phyloP scores from a whole-genome alignment of 495 filamentous ascomycete genomes.

The Podospora tetraspora region DNA sequence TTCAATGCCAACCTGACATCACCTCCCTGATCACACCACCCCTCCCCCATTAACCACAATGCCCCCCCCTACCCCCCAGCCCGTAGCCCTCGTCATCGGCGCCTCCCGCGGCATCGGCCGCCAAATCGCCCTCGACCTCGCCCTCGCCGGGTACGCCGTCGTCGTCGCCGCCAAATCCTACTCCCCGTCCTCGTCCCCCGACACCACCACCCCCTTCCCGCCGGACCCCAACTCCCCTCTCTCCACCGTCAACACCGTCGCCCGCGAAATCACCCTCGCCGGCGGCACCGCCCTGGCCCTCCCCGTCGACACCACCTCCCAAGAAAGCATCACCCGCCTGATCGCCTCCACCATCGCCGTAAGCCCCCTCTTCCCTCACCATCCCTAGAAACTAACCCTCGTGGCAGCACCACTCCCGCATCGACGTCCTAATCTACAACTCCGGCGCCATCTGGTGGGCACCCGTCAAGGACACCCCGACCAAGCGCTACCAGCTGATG shows the following conservation, averaged over 20 bases:
- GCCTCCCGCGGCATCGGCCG: constrained; percentile 75
- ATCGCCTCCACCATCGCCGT: constrained; percentile 56
- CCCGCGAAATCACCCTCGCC: constrained; percentile 65
- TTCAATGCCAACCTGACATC: neutral
- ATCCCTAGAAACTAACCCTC: neutral
- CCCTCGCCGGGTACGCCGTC: constrained; percentile 66
- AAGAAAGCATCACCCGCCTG: constrained; percentile 55
- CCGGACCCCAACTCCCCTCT: constrained; percentile 73
- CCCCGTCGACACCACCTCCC: constrained; percentile 64
- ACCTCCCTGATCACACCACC: neutral
- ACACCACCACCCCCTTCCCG: constrained; percentile 55
- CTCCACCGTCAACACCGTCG: constrained; percentile 82
- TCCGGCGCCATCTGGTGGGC: constrained; percentile 86
- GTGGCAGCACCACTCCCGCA: constrained; percentile 47
- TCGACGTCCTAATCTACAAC: constrained; percentile 79
- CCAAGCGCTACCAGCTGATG: constrained; percentile 77
- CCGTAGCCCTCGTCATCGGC: constrained; percentile 65
- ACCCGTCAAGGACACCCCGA: constrained; percentile 64
- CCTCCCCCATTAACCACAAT: neutral
- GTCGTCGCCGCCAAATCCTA: constrained; percentile 17
- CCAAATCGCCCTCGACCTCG: constrained; percentile 71
- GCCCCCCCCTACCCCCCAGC: constrained; percentile 16
- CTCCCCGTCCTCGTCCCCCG: neutral
- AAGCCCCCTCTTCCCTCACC: neutral
- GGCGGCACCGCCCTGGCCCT: constrained; percentile 62